phyloP scores from a whole-genome alignment of 2,329 filamentous ascomycete genomes.

The Talaromyces sp. region DNA sequence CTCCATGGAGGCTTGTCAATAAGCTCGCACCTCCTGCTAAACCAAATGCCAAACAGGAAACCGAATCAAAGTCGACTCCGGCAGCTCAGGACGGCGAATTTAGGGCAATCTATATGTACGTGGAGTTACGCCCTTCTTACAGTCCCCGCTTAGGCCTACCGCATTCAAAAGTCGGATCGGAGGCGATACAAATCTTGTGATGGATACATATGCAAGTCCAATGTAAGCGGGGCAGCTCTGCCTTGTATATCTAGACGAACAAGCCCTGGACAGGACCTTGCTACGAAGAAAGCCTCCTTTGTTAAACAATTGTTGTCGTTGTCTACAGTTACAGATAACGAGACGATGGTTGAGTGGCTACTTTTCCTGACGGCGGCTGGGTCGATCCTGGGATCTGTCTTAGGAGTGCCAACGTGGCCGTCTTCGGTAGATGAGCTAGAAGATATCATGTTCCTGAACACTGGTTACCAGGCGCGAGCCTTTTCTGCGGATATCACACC shows the following conservation, averaged over 20 bases:
- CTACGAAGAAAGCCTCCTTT: not conserved
- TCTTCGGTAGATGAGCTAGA: conserved; percentile 15
- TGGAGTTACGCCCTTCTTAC: not conserved
- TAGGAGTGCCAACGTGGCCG: conserved; percentile 14
- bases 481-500: conserved; percentile 15
- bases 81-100: not conserved
- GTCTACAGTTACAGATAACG: not conserved
- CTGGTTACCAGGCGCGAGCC: conserved; percentile 14
- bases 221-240: not conserved
- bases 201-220: not conserved
- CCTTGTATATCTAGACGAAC: not conserved
- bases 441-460: conserved; percentile 18
- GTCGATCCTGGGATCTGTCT: conserved; percentile 1
- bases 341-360: conserved; percentile 10
- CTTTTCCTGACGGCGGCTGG: not conserved
- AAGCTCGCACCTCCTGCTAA: not conserved
- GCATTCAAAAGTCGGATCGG: not conserved
- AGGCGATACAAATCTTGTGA: not conserved
- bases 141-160: not conserved
- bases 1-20: not conserved
- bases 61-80: not conserved
- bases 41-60: not conserved
- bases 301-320: not conserved
- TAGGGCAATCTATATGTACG: not conserved
- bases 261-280: not conserved